Evolutionary conservation across 1,284 basidiomycete genomes (phyloP).

Genomic region (Pterulicium gracile): DNA sequence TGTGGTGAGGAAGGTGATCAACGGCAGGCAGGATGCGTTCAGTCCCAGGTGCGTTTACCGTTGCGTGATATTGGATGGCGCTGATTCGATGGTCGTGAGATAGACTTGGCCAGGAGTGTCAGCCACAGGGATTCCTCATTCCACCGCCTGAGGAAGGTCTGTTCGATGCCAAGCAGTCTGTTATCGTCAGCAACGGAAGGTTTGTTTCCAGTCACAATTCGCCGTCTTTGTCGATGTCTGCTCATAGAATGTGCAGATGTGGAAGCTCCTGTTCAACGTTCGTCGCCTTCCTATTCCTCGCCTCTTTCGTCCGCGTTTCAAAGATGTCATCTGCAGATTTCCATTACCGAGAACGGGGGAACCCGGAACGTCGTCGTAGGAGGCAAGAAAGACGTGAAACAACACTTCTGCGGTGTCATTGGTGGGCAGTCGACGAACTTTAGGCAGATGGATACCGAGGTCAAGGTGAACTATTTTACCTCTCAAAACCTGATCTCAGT

Average conservation of each 20-base stretch:
- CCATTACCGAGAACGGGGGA: slow-evolving; percentile 48
- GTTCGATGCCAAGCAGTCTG: slow-evolving; percentile 41
- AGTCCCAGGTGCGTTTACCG: slow-evolving; percentile 27
- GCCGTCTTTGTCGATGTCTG: slow-evolving; percentile 1
- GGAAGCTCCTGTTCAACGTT: slow-evolving; percentile 36
- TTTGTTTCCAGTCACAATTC: slow-evolving; percentile 12
- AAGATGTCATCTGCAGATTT: slow-evolving; percentile 26
- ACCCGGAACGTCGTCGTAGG: slow-evolving; percentile 46
- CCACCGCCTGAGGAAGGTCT: slow-evolving; percentile 32
- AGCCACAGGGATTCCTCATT: slow-evolving; percentile 24
- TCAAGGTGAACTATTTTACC: slow-evolving; percentile 29
- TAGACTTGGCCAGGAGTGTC: slow-evolving; percentile 48
- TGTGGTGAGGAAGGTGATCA: slow-evolving; percentile 27
- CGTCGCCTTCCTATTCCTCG: slow-evolving; percentile 11
- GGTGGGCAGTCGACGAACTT: slow-evolving; percentile 50
- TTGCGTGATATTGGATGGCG: background rate
- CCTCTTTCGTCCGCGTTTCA: too few relatives aligned
- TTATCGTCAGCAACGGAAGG: slow-evolving; percentile 47
- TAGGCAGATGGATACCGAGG: slow-evolving; percentile 43
- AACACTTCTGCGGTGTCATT: slow-evolving; percentile 52
- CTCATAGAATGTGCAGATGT: slow-evolving; percentile 17
- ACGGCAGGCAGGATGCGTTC: slow-evolving; percentile 37
- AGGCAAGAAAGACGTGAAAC: slow-evolving; percentile 33
- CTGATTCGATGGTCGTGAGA: background rate
- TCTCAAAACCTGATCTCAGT: too few relatives aligned